Conservation (phyloP, 768 basidiomycete genomes). For the Royoungia palumana region DNA sequence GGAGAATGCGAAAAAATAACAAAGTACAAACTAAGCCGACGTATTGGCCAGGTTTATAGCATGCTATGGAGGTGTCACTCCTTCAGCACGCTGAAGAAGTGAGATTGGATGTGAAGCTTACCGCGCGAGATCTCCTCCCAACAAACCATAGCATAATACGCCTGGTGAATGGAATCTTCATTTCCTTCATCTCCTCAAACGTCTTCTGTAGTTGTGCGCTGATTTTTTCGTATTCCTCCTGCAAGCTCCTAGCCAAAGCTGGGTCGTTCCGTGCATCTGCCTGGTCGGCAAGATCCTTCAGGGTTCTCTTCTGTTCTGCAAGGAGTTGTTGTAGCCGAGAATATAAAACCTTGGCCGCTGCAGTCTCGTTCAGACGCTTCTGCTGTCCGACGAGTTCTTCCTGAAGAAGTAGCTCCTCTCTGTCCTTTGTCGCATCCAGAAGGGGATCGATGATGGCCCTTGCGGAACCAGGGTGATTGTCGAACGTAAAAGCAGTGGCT, state of each 20-base stretch:
- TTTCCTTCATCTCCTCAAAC: conserved; percentile 19
- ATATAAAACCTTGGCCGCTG: conserved; percentile 17
- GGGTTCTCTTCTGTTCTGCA: conserved; percentile 10
- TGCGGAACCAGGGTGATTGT: neutral
- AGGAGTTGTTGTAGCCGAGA: conserved; percentile 18
- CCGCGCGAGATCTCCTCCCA: conserved; percentile 5
- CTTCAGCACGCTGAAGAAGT: neutral
- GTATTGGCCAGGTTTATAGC: neutral
- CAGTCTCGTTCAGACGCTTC: conserved; percentile 20
- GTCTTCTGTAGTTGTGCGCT: conserved; percentile 11
- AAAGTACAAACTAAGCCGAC: neutral
- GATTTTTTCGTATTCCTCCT: conserved; percentile 9
- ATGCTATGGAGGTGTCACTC: neutral
- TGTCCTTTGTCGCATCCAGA: neutral
- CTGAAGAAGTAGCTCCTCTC: conserved; percentile 12
- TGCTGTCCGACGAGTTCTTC: conserved; percentile 16
- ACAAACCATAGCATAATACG: conserved; percentile 8
- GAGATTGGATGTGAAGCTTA: neutral
- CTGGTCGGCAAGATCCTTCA: conserved; percentile 17
- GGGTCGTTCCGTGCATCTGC: conserved; percentile 14
- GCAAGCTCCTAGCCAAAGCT: conserved; percentile 7
- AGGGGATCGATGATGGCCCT: neutral
- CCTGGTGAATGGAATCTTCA: conserved; percentile 17
- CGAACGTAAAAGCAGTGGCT: neutral
- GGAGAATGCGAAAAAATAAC: no score